Base-by-base conservation (phyloP, 2,329 filamentous ascomycete genomes). In the Trichoderma atrobrunneum region DNA sequence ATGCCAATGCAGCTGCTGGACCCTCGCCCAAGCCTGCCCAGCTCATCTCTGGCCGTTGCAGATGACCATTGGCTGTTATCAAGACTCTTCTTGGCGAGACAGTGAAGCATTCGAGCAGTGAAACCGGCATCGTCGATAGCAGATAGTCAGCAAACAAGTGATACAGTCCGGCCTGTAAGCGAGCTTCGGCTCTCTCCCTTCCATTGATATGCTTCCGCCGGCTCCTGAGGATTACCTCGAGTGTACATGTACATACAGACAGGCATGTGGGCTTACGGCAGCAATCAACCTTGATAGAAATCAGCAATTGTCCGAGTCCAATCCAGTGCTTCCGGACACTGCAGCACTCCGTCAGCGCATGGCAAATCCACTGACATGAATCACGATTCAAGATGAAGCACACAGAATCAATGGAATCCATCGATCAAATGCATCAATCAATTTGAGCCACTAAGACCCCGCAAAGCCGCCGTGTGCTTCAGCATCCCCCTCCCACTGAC, bases 401-500 rank as follows among this genome's bases (percentile, higher is more conserved):
- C 30, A 30, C 7, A 36, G 34, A 36, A 16, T 36, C 34, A 36
- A 36, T 36, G 34, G 34, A 43, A 43, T 43, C 39, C 16, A 43
- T 43, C 39, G 7, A 43, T 43, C 16, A 4, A n/a, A 48, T 48
- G 43, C 43, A 48, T 48, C 43, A 48, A 48, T 48, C 18, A 11
- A 51, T 48, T 39, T 11, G 62, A 74, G 75, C 79, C 79, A 80
- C 76, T 80, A 77, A 73, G 75, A 79, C 77, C 75, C 77, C 78
- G 72, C 75, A 74, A 74, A 77, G 63, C 48, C 69, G 73, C 78
- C 77, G 75, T 80, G 78, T 80, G 79, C 76, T 61, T 74, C 73
- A 65, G 73, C 62, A 72, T 70, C 69, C 73, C 68, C 71, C 76
- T 76, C 68, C 74, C 74, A 74, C 70, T 74, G 73, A 51, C 65